These are phyloP conservation scores for Boletales sp. DNA, from an alignment of 768 basidiomycete species.

Conservation along the genomic window DNA sequence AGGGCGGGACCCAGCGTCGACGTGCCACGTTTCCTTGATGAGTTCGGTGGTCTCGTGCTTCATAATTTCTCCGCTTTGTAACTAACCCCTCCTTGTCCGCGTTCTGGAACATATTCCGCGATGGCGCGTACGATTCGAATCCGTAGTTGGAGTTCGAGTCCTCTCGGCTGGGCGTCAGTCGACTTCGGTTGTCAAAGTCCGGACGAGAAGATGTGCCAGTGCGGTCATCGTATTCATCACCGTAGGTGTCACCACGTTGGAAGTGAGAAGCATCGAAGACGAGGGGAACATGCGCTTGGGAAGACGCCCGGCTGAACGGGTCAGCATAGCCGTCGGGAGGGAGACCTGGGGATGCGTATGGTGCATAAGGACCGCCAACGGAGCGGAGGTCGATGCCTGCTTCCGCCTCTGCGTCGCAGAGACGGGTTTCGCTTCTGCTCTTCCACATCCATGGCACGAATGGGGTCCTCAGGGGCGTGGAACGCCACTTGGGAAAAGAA, in stretches of 20 bases:
- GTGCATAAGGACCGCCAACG: slow-evolving; percentile 69
- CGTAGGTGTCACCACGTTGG: slow-evolving; percentile 70
- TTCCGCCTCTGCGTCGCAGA: slow-evolving; percentile 73
- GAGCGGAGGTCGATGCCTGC: slow-evolving; percentile 60
- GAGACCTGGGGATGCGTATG: slow-evolving; percentile 55
- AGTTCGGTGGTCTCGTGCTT: slow-evolving; percentile 90
- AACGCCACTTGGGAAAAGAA: slow-evolving; percentile 86
- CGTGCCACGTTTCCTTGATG: slow-evolving; percentile 76
- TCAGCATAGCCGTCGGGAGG: slow-evolving; percentile 49
- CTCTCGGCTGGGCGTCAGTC: slow-evolving; percentile 73
- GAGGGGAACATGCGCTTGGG: slow-evolving; percentile 76
- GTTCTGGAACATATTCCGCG: slow-evolving; percentile 92
- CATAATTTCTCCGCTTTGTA: slow-evolving; percentile 80
- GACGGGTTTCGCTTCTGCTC: slow-evolving; percentile 79
- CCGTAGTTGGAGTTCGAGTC: slow-evolving; percentile 81
- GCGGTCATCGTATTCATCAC: slow-evolving; percentile 75
- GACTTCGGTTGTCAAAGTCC: slow-evolving; percentile 76
- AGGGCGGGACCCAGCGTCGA: slow-evolving; percentile 82
- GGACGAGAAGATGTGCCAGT: slow-evolving; percentile 68
- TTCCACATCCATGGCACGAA: slow-evolving; percentile 80
- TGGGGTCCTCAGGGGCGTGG: slow-evolving; percentile 82
- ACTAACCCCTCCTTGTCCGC: slow-evolving; percentile 67
- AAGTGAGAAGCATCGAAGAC: slow-evolving; percentile 81
- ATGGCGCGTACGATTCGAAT: slow-evolving; percentile 91
- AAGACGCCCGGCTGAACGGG: slow-evolving; percentile 45